These are phyloP conservation scores for Rhodofomes roseus DNA, from an alignment of 1,284 basidiomycete genomes.

Conservation along the genomic window DNA sequence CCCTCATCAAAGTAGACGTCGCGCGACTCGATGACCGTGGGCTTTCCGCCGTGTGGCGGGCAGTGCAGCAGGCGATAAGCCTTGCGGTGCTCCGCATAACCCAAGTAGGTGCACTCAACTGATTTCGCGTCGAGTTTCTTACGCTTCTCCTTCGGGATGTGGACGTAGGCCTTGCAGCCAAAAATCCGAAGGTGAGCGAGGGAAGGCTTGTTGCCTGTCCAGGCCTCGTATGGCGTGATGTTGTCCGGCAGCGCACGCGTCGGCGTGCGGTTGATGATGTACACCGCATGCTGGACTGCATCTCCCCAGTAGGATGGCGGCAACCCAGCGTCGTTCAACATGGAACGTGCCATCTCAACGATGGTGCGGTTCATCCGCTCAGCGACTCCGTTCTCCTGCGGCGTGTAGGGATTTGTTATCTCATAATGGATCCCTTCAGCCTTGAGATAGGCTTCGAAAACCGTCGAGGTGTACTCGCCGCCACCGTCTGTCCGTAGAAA, in stretches of 20 bases:
- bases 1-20: too few species aligned
- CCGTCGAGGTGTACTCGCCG: conserved; percentile 21
- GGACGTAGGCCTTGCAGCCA: neutral
- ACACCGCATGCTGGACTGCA: conserved; percentile 12
- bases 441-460: conserved; percentile 12
- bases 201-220: neutral
- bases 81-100: neutral
- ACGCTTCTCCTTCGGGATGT: neutral
- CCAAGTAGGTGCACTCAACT: neutral
- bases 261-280: neutral
- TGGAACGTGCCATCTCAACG: conserved; percentile 19
- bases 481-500: conserved; percentile 29
- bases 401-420: conserved; percentile 18
- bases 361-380: conserved; percentile 28
- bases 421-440: conserved; percentile 24
- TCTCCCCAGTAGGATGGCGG: conserved; percentile 3
- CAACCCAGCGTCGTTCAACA: conserved; percentile 23
- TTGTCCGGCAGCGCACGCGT: conserved; percentile 27
- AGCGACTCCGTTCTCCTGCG: conserved; percentile 21
- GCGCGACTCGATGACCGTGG: too few species aligned
- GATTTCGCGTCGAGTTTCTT: neutral
- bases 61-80: neutral
- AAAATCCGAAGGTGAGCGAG: neutral
- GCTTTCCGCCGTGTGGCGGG: too few species aligned
- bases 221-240: conserved; percentile 10